Conservation (phyloP, 495 filamentous ascomycete species). For the Sphaerosporella brunnea region DNA sequence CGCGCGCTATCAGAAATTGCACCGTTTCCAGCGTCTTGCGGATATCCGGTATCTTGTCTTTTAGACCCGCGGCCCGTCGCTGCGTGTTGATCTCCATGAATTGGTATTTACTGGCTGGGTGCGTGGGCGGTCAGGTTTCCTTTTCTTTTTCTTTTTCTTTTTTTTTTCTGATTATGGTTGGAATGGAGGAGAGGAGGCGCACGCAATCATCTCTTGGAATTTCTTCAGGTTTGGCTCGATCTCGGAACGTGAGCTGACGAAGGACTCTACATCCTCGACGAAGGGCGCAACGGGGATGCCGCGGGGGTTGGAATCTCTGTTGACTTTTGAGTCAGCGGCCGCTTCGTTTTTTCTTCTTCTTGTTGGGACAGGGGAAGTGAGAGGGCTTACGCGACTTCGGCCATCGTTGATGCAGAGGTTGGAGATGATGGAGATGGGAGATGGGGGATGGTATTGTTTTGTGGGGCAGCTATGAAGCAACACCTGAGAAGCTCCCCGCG, state of each 20-base stretch:
- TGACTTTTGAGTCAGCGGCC: background rate
- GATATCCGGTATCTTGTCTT: constrained; percentile 94
- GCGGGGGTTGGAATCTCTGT: constrained; percentile 56
- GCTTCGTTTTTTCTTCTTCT: background rate
- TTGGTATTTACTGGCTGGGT: constrained; percentile 64
- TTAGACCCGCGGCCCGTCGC: constrained; percentile 59
- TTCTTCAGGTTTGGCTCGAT: constrained; percentile 77
- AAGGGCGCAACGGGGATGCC: constrained; percentile 92
- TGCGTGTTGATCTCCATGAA: constrained; percentile 96
- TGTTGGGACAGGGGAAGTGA: background rate
- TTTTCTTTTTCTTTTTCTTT: too few species aligned
- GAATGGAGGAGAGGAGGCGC: constrained; percentile 20
- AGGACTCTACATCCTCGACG: constrained; percentile 90
- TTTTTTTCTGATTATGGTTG: too few species aligned
- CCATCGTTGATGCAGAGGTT: background rate
- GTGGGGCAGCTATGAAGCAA: too few species aligned
- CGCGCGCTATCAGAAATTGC: constrained; percentile 54
- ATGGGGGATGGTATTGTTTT: too few species aligned
- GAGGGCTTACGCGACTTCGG: background rate
- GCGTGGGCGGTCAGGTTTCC: background rate
- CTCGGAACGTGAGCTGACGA: constrained; percentile 67
- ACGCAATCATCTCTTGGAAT: constrained; percentile 99
- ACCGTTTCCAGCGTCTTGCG: constrained; percentile 94
- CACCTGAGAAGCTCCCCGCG: too few species aligned
- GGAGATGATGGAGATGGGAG: background rate